phyloP scores from a whole-genome alignment of 495 filamentous ascomycete genomes.

The Glutinoglossum americanum region DNA sequence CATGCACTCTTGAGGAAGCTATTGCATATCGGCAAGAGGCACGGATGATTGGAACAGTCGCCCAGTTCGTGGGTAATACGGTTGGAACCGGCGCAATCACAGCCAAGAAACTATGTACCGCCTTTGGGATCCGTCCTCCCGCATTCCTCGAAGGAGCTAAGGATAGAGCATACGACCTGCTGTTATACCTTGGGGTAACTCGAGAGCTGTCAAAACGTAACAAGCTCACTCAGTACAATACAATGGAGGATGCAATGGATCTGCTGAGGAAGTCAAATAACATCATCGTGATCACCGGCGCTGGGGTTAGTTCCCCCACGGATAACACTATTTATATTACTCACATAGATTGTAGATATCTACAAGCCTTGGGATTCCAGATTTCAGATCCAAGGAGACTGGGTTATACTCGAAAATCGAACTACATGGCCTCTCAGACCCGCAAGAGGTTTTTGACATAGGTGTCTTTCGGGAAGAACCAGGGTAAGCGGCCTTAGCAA shows the following conservation, averaged over 20 bases:
- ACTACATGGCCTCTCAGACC: slow-evolving; percentile 55
- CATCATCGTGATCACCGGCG: slow-evolving; percentile 85
- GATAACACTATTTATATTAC: background rate
- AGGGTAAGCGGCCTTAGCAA: slow-evolving; percentile 13
- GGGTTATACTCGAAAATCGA: slow-evolving; percentile 73
- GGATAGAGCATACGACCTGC: slow-evolving; percentile 61
- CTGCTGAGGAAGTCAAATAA: slow-evolving; percentile 55
- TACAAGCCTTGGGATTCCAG: slow-evolving; percentile 50
- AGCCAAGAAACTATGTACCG: slow-evolving; percentile 69
- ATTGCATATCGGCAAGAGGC: slow-evolving; percentile 42
- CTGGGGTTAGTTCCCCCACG: slow-evolving; percentile 33
- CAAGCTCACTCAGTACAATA: slow-evolving; percentile 66
- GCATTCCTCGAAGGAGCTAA: slow-evolving; percentile 49
- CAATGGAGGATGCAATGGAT: slow-evolving; percentile 65
- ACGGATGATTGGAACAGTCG: slow-evolving; percentile 53
- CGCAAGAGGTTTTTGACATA: slow-evolving; percentile 91
- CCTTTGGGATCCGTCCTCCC: slow-evolving; percentile 70
- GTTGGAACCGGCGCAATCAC: slow-evolving; percentile 44
- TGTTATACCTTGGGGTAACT: slow-evolving; percentile 46
- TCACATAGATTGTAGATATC: slow-evolving; percentile 37
- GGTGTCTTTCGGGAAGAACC: slow-evolving; percentile 68
- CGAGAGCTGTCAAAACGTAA: slow-evolving; percentile 65
- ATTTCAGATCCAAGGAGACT: slow-evolving; percentile 68
- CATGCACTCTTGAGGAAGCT: slow-evolving; percentile 58
- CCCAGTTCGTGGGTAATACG: slow-evolving; percentile 38